Base-by-base conservation (phyloP, 768 basidiomycete species). In the Strobilomyces confusus region DNA sequence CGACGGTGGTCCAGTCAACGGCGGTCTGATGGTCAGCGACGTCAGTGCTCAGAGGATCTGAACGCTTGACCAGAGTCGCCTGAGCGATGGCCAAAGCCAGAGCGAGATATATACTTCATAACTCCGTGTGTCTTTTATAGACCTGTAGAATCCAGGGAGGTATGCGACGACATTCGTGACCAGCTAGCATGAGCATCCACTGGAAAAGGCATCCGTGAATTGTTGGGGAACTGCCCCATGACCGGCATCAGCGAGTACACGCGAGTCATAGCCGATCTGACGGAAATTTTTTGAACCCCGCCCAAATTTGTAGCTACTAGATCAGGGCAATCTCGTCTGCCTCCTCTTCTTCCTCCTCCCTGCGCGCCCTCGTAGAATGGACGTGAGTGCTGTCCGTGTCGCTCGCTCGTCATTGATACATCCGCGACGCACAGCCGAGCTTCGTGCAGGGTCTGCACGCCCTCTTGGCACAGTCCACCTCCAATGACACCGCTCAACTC, bases 401-500 rank as follows among this genome's bases (percentile, higher is more conserved):
- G n/a, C 50, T 56, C 9, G 11, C 22, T 19, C 32, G 9, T 2
- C 44, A 5, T 46, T 36, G 26, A 58, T 50, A 51, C 23, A 53
- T 52, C 50, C 55, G 11, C 29, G 30, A 44, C 51, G 41, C 44
- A 36, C 59, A 91, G 87, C 79, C 83, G 32, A 78, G 71, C 71
- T 94, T 83, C 70, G 80, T 90, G 61, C 86, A 93, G 72, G 80
- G 80, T 61, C 74, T 98, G 58, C 91, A 95, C 74, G 78, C 80
- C 72, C 82, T 97, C 55, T 86, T 99, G 48, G 74, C 87, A 55
- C 91, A 92, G 69, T 88, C 88, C 22, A 84, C 87, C 26, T 61
- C 68, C 36, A 90, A 90, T 63, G 93, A 99, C 75, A 98, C 95
- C 40, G 76, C 79, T 56, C 79, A 85, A 65, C 82, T 98, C 69